Evolutionary conservation across 192 early-diverging fungal species (phyloP), one percentile per base, ranked within the genome.

Genomic region (Backusella macrospora): DNA sequence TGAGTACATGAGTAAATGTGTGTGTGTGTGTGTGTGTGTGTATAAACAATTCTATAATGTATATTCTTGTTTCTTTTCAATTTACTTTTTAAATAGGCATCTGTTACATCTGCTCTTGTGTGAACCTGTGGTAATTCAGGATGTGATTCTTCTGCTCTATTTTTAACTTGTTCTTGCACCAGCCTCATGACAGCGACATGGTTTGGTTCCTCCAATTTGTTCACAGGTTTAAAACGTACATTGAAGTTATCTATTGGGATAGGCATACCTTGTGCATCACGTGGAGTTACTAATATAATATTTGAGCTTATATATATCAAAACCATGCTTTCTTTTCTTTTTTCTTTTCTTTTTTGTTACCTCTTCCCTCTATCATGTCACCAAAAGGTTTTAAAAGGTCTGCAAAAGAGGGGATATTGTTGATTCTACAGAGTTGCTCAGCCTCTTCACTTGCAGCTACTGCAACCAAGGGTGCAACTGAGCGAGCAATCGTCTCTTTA

Each of bases 341-440:
- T 47, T 0, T 12, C 67, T 16, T 15, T 42, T 34, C 26, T 3
- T 46, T 46, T 46, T 15, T 29, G 43, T 65, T 75, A 90, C 91
- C 81, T 83, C 82, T 84, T 16, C 89, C 89, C 55, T 89, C 86
- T 42, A 92, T 88, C 26, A 80, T 76, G 16, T 85, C 81, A 9
- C 91, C 92, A 84, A 95, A 95, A 29, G 93, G 93, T 45, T 82
- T 75, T 46, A 95, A 71, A 15, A 93, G 75, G 62, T 92, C 85
- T 4, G 82, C 84, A 46, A 93, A 77, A 1, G 84, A 82, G 10
- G 85, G 77, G 39, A 93, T 74, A 38, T 87, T 79, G 71, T 90
- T 93, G 13, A 78, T 79, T 63, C 81, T 83, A 63, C 86, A 90
- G 13, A 90, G 70, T 21, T 84, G 86, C 8, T 90, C 88, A 0